Evolutionary conservation across 2,329 filamentous ascomycete species (phyloP).

Genomic region (Stenocarpella maydis): DNA sequence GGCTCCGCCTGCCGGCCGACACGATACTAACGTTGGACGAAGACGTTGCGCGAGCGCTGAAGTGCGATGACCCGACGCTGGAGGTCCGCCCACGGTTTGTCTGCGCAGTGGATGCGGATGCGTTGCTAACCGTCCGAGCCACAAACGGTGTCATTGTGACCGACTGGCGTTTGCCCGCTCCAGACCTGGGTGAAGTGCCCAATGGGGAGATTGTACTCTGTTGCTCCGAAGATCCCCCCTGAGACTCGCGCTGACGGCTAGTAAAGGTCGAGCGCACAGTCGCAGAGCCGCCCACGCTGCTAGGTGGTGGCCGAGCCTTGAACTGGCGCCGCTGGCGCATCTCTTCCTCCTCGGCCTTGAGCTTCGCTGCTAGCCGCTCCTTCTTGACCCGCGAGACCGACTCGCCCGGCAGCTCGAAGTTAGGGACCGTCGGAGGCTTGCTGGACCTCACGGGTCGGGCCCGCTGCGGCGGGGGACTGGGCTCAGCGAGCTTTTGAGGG

Average conservation of each 20-base stretch:
- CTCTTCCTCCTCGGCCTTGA: slow-evolving; percentile 67
- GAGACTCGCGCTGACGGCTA: slow-evolving; percentile 47
- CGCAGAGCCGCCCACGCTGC: slow-evolving; percentile 50
- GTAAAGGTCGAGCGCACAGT: slow-evolving; percentile 64
- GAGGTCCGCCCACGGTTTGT: slow-evolving; percentile 42
- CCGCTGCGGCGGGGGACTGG: slow-evolving; percentile 49
- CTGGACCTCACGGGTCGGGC: slow-evolving; percentile 57
- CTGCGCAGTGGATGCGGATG: slow-evolving; percentile 37
- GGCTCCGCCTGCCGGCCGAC: slow-evolving; percentile 53
- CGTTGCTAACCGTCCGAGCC: slow-evolving; percentile 30
- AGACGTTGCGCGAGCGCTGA: slow-evolving; percentile 51
- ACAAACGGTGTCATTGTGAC: slow-evolving; percentile 29
- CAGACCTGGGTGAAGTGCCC: slow-evolving; percentile 34
- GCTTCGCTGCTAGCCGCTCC: slow-evolving; percentile 62
- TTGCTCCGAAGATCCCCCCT: slow-evolving; percentile 22
- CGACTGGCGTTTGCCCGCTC: slow-evolving; percentile 33
- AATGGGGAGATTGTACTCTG: slow-evolving; percentile 3
- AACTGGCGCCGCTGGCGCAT: slow-evolving; percentile 68
- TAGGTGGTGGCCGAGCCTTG: slow-evolving; percentile 66
- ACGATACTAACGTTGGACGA: slow-evolving; percentile 53
- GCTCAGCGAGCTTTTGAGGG: slow-evolving; percentile 47
- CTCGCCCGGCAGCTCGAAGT: slow-evolving; percentile 71
- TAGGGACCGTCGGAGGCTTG: slow-evolving; percentile 61
- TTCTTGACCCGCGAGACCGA: slow-evolving; percentile 64
- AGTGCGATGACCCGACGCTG: slow-evolving; percentile 41